Evolutionary conservation across 2,329 filamentous ascomycete genomes (phyloP), one percentile per base, ranked within the genome.

Genomic region (Neofusicoccum cordaticola): DNA sequence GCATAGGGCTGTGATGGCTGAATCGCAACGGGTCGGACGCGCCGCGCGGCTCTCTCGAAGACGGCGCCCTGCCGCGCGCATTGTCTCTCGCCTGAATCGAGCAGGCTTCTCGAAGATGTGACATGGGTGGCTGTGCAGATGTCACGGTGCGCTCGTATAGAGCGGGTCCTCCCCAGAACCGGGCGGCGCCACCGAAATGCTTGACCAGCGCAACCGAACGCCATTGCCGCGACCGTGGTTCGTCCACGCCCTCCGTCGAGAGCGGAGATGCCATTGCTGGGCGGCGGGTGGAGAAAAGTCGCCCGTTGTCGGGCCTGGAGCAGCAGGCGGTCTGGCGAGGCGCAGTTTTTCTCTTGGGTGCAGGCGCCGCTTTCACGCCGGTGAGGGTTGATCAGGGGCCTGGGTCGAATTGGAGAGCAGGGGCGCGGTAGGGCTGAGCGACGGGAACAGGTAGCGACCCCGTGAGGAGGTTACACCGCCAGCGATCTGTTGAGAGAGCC

Each of bases 381-480:
- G 56, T 60, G 56, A 60, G 27, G 27, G 52, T 27, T 47, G 56
- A 60, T 60, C 56, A 60, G 56, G 56, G 56, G 56, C 56, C 41
- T 45, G 39, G 44, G 13, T 6, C 8, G 51, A 41, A 4, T 31
- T 42, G 31, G 15, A 58, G 53, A 34, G 42, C 42, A 37, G 11
- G 56, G 56, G 15, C 56, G 17, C 42, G 41, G 56, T 60, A 60
- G 56, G 56, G 56, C 56, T 60, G 56, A 60, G 42, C 5, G 34
- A n/a, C 9, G 50, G 31, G 11, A 7, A 31, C 22, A 15, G 50
- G 31, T 7, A 31, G 27, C 27, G 27, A 39, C 17, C 50, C 13
- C 50, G 5, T 2, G 17, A 5, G 2, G 12, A 11, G 11, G 52
- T 57, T 19, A 60, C 56, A 60, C 56, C 41, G 56, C 56, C 56